A percentile compares a stretch with the other conserved stretches of the same genome.
Evolutionary conservation across 768 basidiomycete species (phyloP).

Genomic region (Krasilnikovozyma curviuscula): DNA sequence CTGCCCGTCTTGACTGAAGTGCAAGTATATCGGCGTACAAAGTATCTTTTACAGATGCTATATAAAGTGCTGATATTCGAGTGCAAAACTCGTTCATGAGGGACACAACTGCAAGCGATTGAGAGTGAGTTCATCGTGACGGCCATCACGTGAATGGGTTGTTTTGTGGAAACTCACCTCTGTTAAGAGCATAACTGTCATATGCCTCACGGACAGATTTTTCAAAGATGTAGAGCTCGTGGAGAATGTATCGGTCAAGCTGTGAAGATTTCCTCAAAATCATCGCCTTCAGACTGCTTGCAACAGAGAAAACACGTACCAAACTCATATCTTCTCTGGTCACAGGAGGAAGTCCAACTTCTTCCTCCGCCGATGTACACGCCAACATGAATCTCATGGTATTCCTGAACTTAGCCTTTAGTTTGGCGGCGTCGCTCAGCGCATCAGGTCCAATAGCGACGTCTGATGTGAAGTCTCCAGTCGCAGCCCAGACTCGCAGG

Average conservation of each 20-base stretch:
- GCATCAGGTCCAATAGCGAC: constrained; percentile 64
- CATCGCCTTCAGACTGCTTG: background rate
- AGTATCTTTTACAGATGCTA: constrained; percentile 75
- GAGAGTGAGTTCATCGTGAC: background rate
- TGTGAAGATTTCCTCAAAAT: constrained; percentile 22
- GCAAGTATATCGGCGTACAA: constrained; percentile 50
- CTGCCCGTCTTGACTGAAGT: constrained; percentile 39
- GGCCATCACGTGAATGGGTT: background rate
- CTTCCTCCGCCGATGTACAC: constrained; percentile 8
- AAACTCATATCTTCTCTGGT: constrained; percentile 34
- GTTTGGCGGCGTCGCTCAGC: constrained; percentile 53
- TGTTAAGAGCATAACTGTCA: constrained; percentile 53
- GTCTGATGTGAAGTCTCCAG: constrained; percentile 74
- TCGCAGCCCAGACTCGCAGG: constrained; percentile 76
- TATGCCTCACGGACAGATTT: constrained; percentile 48
- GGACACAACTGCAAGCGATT: constrained; percentile 4
- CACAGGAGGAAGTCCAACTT: no score
- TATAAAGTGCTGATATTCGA: constrained; percentile 78
- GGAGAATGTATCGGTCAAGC: constrained; percentile 73
- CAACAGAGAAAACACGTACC: constrained; percentile 31
- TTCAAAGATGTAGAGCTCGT: constrained; percentile 59
- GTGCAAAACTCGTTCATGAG: constrained; percentile 43
- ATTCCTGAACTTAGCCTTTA: constrained; percentile 65
- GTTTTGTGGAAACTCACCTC: constrained; percentile 35
- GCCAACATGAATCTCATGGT: constrained; percentile 45